These are phyloP conservation scores for Metarhizium rileyi DNA, from an alignment of 2,329 filamentous ascomycete genomes.

Conservation along the genomic window DNA sequence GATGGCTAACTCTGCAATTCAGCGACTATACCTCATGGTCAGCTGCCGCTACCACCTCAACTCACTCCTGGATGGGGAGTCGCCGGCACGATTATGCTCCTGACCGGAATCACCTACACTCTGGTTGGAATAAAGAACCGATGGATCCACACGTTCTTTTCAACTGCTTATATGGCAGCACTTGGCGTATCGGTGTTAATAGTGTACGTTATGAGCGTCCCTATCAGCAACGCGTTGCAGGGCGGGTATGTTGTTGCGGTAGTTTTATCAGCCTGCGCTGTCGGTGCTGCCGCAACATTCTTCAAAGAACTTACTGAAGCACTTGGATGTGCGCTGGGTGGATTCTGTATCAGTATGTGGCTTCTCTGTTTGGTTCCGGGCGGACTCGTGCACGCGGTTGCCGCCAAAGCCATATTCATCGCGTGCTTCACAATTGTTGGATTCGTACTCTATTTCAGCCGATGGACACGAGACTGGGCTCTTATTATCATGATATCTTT, in stretches of 20 bases:
- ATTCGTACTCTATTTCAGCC: conserved; percentile 70
- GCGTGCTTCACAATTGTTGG: conserved; percentile 56
- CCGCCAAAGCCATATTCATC: conserved; percentile 66
- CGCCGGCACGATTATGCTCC: conserved; percentile 65
- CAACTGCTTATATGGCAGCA: conserved; percentile 61
- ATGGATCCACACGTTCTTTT: conserved; percentile 72
- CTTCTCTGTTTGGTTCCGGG: conserved; percentile 67
- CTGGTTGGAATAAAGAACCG: conserved; percentile 76
- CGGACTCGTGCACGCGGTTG: conserved; percentile 55
- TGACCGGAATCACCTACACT: conserved; percentile 59
- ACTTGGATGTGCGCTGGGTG: conserved; percentile 77
- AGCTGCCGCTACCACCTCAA: conserved; percentile 61
- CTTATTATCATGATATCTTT: conserved; percentile 72
- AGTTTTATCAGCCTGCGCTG: conserved; percentile 59
- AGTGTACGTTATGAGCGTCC: conserved; percentile 76
- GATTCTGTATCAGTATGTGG: conserved; percentile 87
- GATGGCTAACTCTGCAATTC: conserved; percentile 3
- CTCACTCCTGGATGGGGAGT: conserved; percentile 78
- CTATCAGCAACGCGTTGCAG: conserved; percentile 65
- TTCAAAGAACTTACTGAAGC: conserved; percentile 76
- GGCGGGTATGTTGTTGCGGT: conserved; percentile 79
- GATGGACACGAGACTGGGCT: conserved; percentile 66
- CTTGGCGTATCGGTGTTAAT: conserved; percentile 74
- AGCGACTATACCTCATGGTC: conserved; percentile 38
- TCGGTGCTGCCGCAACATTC: conserved; percentile 65